Evolutionary conservation across 1,284 basidiomycete species (phyloP), one percentile per base, ranked within the genome.

Genomic region (Hemileia vastatrix): DNA sequence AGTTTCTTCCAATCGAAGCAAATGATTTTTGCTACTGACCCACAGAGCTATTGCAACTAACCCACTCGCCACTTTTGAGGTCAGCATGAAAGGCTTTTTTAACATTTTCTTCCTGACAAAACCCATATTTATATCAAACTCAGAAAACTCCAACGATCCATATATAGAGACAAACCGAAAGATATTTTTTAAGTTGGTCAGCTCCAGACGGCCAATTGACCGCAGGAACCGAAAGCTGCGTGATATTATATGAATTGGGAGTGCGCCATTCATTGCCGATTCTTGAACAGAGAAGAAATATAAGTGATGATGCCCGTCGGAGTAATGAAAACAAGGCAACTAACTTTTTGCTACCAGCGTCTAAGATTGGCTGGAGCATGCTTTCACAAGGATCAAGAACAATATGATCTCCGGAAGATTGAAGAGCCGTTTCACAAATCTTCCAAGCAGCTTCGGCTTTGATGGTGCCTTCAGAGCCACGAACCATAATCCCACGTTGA

Each of bases 171-270:
- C 57, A 49, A 15, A 59, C 90, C 27, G 81, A 83, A 13, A 99
- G 83, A 73, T 93, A 96, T 3, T 79, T 78, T 48, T 85, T 86
- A 36, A 96, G 81, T 52, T 86, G 83, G 6, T 80, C 76, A 23
- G 97, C 82, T 67, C 90, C 89, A n/a, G 86, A 84, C 2, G 94
- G 94, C 94, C 94, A 99, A 77, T 94, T 94, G 5, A 36, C 19
- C 23, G 33, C 19, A 40, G 15, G 18, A 6, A 13, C 49, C 19
- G 48, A 18, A 48, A 52, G 43, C 36, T 59, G 33, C 13, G 57
- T 59, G 24, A 59, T 53, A 18, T 59, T 59, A 24, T 52, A 59
- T n/a, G 49, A 3, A 18, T 51, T 49, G n/a, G 57, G 57, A 6
- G 48, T 59, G 49, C 51, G 51, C 43, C 13, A 43, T 8, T 24